These are phyloP conservation scores for Cystofilobasidium macerans DNA, from an alignment of 768 basidiomycete genomes.

Conservation along the genomic window DNA sequence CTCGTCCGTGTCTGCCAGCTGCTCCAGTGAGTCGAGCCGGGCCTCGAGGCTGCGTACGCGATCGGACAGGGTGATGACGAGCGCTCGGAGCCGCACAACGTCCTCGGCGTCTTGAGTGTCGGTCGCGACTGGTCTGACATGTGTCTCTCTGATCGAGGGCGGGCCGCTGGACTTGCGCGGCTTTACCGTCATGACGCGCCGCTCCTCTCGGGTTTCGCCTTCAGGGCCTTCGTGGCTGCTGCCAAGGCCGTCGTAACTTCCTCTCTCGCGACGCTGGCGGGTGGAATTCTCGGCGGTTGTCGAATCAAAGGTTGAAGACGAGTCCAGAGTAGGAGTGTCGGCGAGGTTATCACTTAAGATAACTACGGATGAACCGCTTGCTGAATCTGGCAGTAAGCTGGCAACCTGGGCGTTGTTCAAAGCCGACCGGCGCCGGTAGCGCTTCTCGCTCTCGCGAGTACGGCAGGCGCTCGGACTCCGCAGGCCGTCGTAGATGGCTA, in stretches of 20 bases:
- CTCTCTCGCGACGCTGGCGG: not conserved
- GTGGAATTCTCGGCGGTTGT: not conserved
- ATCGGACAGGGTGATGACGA: not conserved
- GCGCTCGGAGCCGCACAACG: not conserved
- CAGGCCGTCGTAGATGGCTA: not conserved
- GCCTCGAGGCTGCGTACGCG: not conserved
- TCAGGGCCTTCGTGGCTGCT: not conserved
- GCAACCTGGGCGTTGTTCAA: not conserved
- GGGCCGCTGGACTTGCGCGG: not conserved
- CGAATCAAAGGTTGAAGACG: not conserved
- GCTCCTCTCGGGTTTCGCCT: not conserved
- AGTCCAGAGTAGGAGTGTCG: not conserved
- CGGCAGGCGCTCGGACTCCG: not conserved
- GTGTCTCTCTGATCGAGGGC: not conserved
- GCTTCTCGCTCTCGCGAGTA: not conserved
- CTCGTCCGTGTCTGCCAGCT: not conserved
- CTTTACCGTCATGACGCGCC: not conserved
- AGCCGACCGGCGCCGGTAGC: not conserved
- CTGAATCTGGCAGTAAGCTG: no score
- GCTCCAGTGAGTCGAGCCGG: not conserved
- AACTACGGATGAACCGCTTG: no score
- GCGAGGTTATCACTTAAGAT: no score
- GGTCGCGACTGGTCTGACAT: not conserved
- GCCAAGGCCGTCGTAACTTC: constrained; percentile 1
- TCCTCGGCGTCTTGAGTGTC: not conserved